Conservation (phyloP, 75 land plant genomes). For the Isoetes taiwanensis region DNA sequence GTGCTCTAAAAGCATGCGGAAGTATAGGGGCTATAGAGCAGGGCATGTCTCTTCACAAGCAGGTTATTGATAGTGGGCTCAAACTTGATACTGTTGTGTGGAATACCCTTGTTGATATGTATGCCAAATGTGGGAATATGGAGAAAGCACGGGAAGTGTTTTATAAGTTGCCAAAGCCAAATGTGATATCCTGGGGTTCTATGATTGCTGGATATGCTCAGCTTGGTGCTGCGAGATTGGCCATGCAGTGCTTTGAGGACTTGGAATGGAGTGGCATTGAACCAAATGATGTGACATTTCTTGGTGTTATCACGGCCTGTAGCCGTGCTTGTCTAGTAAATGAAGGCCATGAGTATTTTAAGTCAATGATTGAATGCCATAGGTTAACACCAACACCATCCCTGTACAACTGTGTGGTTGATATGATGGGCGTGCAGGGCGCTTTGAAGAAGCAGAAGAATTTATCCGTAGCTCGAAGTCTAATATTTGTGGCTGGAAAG, state of each 20-base stretch:
- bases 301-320: constrained; percentile 38
- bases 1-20: no score
- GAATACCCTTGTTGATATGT: constrained; percentile 41
- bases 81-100: constrained; percentile 22
- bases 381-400: constrained; percentile 19
- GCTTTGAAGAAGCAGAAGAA: constrained; percentile 34
- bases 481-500: constrained; percentile 32
- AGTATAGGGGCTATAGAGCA: no score
- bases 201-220: constrained; percentile 35
- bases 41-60: no score
- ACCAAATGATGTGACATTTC: constrained; percentile 35
- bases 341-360: constrained; percentile 22
- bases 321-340: constrained; percentile 37
- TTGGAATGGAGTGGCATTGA: constrained; percentile 20
- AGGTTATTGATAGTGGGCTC: no score
- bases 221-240: constrained; percentile 30
- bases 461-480: constrained; percentile 30
- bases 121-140: constrained; percentile 35
- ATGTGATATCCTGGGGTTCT: constrained; percentile 33
- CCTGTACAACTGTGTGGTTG: constrained; percentile 27
- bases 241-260: constrained; percentile 20
- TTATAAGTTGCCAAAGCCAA: constrained; percentile 15
- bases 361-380: constrained; percentile 3
- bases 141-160: constrained; percentile 29
- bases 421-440: constrained; percentile 30